Conservation (phyloP, 2,329 filamentous ascomycete species). For the Colletotrichum cordylinicola region DNA sequence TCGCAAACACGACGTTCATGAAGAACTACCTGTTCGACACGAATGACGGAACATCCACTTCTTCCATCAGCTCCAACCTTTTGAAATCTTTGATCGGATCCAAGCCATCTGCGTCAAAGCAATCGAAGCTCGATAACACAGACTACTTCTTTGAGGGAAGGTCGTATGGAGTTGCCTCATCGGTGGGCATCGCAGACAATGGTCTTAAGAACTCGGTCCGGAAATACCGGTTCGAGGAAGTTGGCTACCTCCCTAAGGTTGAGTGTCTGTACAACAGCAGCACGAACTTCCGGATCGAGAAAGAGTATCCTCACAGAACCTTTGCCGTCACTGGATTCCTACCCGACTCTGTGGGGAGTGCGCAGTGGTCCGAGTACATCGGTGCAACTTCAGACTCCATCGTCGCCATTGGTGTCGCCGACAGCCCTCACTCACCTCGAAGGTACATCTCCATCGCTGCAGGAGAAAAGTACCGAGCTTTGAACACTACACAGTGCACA, state of each 20-base stretch:
- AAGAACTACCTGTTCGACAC: neutral
- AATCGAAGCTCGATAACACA: neutral
- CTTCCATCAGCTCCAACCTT: neutral
- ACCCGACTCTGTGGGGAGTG: slow-evolving; percentile 8
- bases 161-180: neutral
- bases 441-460: slow-evolving; percentile 35
- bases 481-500: slow-evolving; percentile 36
- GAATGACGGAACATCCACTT: neutral
- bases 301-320: slow-evolving; percentile 14
- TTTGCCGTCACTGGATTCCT: neutral
- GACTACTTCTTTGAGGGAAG: neutral
- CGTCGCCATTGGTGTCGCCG: slow-evolving; percentile 35
- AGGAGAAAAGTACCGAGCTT: slow-evolving; percentile 30
- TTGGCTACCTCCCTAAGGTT: slow-evolving; percentile 35
- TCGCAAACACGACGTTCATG: neutral
- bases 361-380: slow-evolving; percentile 35
- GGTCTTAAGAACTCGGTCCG: neutral
- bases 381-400: slow-evolving; percentile 30
- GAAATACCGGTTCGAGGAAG: slow-evolving; percentile 36
- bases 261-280: slow-evolving; percentile 40
- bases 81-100: neutral
- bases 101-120: neutral
- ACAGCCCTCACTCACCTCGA: slow-evolving; percentile 24
- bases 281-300: slow-evolving; percentile 30
- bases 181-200: neutral